Evolutionary conservation across 805 yeast species (phyloP).

Genomic region (Kodamaea kaohsiungensis): DNA sequence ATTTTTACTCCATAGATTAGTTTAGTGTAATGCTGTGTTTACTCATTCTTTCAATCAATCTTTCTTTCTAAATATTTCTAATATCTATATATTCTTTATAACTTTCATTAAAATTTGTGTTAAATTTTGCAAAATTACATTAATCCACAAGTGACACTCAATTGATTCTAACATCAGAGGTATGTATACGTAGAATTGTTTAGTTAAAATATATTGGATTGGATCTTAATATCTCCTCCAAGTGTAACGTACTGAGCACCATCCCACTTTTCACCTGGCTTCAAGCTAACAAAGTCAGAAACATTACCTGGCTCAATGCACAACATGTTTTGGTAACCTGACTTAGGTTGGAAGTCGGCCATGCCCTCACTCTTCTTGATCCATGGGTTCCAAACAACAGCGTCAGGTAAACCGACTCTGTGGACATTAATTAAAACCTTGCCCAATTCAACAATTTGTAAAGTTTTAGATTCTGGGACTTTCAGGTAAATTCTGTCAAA

Average conservation of each 20-base stretch:
- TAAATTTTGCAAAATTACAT: not conserved
- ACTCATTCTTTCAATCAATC: not conserved
- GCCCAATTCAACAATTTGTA: constrained; percentile 73
- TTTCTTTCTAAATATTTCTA: too few species aligned
- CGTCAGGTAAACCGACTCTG: constrained; percentile 62
- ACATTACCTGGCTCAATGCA: constrained; percentile 96
- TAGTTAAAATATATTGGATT: constrained; percentile 43
- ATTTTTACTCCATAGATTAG: too few species aligned
- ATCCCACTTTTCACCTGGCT: constrained; percentile 75
- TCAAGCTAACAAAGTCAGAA: constrained; percentile 58
- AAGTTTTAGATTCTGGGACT: constrained; percentile 51
- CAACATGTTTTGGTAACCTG: constrained; percentile 83
- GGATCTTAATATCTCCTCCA: constrained; percentile 63
- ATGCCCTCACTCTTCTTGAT: constrained; percentile 73
- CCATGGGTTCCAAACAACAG: constrained; percentile 99
- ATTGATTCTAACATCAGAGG: too few species aligned
- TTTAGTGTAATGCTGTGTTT: too few species aligned
- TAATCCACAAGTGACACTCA: too few species aligned
- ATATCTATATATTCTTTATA: too few species aligned
- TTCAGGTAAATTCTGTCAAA: constrained; percentile 80
- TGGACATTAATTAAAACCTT: constrained; percentile 67
- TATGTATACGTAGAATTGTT: not conserved
- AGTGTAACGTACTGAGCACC: constrained; percentile 63
- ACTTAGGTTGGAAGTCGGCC: constrained; percentile 86
- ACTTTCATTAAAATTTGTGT: too few species aligned